These are phyloP conservation scores for Medicago lupulina DNA, from an alignment of 306 rosid species.

Conservation along the genomic window DNA sequence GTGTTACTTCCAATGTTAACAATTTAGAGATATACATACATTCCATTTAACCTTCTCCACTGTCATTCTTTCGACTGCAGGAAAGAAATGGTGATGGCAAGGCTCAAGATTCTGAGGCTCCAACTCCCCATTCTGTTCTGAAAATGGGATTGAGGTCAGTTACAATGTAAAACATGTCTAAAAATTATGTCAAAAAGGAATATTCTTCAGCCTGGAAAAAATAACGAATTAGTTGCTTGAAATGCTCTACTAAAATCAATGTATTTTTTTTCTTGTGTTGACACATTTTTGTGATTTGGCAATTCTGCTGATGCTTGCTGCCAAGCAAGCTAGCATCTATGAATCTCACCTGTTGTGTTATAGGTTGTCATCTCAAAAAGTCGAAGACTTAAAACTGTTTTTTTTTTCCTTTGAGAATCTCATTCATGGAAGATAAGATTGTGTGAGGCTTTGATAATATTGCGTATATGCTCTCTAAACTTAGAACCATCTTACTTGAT, in stretches of 20 bases:
- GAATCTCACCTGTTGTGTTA: background rate
- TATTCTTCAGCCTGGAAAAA: slow-evolving; percentile 9
- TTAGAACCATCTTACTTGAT: slow-evolving; percentile 33
- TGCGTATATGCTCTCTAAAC: slow-evolving; percentile 17
- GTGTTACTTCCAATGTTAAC: slow-evolving; percentile 28
- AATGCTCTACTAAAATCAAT: slow-evolving; percentile 34
- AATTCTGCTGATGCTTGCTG: slow-evolving; percentile 30
- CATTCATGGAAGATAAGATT: slow-evolving; percentile 24
- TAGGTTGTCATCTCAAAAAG: slow-evolving; percentile 29
- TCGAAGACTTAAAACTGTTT: background rate
- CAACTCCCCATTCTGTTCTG: slow-evolving; percentile 73
- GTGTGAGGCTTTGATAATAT: slow-evolving; percentile 9
- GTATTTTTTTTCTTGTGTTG: slow-evolving; percentile 19
- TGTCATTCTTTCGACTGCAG: slow-evolving; percentile 57
- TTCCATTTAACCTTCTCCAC: slow-evolving; percentile 33
- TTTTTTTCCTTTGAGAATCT: background rate
- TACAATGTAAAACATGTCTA: slow-evolving; percentile 32
- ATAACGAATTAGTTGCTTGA: slow-evolving; percentile 38
- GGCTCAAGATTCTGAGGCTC: slow-evolving; percentile 78
- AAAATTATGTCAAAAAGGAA: slow-evolving; percentile 26
- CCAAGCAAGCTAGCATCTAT: slow-evolving; percentile 21
- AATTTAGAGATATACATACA: slow-evolving; percentile 18
- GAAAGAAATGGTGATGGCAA: slow-evolving; percentile 84
- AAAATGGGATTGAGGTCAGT: slow-evolving; percentile 90
- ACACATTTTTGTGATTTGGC: slow-evolving; percentile 32